Evolutionary conservation across 1,139 yeast species (phyloP).

Genomic region (Candida smagusa): DNA sequence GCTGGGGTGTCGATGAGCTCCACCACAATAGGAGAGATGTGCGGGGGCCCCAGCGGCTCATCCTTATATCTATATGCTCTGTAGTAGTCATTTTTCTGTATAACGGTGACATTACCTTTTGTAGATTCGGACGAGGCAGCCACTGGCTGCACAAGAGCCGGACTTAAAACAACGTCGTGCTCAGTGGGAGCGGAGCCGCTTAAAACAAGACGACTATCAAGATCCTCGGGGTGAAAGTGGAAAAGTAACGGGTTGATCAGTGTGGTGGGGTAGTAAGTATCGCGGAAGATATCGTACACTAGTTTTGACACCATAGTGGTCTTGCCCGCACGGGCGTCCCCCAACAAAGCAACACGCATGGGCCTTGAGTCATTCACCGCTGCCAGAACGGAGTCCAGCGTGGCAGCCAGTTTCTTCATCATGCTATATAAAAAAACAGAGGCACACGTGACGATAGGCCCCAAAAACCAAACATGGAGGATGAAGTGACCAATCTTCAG

Average conservation of each 20-base stretch:
- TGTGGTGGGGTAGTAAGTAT: conserved; percentile 66
- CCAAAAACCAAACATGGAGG: neutral
- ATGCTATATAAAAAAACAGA: neutral
- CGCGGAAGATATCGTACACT: conserved; percentile 45
- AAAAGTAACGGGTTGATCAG: conserved; percentile 53
- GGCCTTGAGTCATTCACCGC: conserved; percentile 33
- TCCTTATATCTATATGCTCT: conserved; percentile 15
- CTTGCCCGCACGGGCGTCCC: conserved; percentile 53
- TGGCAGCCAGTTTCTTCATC: conserved; percentile 1
- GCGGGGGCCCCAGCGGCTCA: conserved; percentile 35
- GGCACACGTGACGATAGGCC: no score
- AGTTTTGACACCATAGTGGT: conserved; percentile 51
- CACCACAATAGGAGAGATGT: conserved; percentile 54
- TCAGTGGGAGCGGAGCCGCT: conserved; percentile 28
- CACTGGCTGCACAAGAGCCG: conserved; percentile 25
- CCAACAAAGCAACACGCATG: conserved; percentile 53
- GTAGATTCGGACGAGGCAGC: conserved; percentile 1
- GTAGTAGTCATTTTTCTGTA: conserved; percentile 24
- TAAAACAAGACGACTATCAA: conserved; percentile 39
- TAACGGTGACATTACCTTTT: conserved; percentile 7
- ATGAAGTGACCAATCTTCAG: conserved; percentile 7
- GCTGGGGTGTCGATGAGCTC: conserved; percentile 75
- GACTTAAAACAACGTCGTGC: conserved; percentile 22
- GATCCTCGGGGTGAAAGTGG: conserved; percentile 45
- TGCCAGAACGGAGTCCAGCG: conserved; percentile 1